A percentile compares a stretch with the other conserved stretches of the same genome.
These are phyloP conservation scores for Agaricus blazei DNA, from an alignment of 768 basidiomycete species.

Conservation along the genomic window DNA sequence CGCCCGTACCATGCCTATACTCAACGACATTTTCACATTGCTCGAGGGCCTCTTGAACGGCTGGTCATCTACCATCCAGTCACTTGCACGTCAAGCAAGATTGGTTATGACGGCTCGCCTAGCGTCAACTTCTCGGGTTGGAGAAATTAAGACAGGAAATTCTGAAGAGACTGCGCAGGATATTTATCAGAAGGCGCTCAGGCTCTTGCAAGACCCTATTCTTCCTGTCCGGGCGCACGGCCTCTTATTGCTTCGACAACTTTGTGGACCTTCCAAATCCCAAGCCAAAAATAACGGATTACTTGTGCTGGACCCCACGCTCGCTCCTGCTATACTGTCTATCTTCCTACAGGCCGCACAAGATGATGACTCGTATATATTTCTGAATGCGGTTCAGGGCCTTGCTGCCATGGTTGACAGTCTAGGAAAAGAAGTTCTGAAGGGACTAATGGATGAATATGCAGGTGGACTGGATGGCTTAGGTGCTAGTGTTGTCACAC, in stretches of 20 bases:
- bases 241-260: slow-evolving; percentile 71
- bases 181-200: slow-evolving; percentile 82
- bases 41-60: slow-evolving; percentile 53
- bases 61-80: slow-evolving; percentile 41
- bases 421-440: slow-evolving; percentile 69
- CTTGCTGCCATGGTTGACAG: slow-evolving; percentile 80
- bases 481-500: slow-evolving; percentile 38
- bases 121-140: slow-evolving; percentile 45
- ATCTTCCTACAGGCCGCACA: slow-evolving; percentile 83
- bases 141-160: slow-evolving; percentile 14
- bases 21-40: slow-evolving; percentile 66
- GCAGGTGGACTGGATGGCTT: slow-evolving; percentile 46
- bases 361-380: slow-evolving; percentile 95
- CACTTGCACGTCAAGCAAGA: slow-evolving; percentile 70
- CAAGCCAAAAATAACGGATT: slow-evolving; percentile 18
- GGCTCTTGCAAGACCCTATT: slow-evolving; percentile 84
- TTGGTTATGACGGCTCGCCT: slow-evolving; percentile 81
- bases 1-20: slow-evolving; percentile 51
- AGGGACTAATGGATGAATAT: slow-evolving; percentile 64
- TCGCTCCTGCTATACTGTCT: slow-evolving; percentile 79
- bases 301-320: slow-evolving; percentile 43
- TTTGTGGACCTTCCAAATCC: slow-evolving; percentile 43
- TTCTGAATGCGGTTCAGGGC: slow-evolving; percentile 88
- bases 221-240: slow-evolving; percentile 95
- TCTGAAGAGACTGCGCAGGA: slow-evolving; percentile 46